Percentiles rank a stretch among this genome's conserved stretches.
Conservation (phyloP, 495 filamentous ascomycete genomes). For the Penicillium waksmanii region DNA sequence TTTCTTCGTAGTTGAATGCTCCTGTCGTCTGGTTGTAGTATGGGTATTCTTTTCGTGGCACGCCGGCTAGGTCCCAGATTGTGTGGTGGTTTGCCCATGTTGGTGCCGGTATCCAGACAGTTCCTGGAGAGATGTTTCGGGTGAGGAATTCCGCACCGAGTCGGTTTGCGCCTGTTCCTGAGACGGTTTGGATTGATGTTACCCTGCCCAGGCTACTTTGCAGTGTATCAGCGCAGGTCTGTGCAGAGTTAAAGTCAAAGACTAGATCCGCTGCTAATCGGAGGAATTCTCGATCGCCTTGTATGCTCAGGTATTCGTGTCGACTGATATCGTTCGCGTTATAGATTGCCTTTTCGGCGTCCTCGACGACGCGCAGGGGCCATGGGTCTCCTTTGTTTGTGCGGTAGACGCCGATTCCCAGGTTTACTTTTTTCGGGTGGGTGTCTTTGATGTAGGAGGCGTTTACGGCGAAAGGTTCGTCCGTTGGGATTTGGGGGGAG, state of each 20-base stretch:
- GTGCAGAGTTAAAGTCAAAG: constrained; percentile 16
- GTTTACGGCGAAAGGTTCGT: constrained; percentile 32
- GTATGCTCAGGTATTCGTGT: constrained; percentile 25
- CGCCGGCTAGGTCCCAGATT: constrained; percentile 22
- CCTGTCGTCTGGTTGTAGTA: constrained; percentile 21
- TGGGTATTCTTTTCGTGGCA: constrained; percentile 24
- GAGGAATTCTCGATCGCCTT: constrained; percentile 19
- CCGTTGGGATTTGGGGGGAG: constrained; percentile 23
- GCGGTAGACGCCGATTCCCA: constrained; percentile 39
- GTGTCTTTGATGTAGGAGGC: constrained; percentile 25
- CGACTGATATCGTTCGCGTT: constrained; percentile 9
- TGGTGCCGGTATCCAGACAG: constrained; percentile 25
- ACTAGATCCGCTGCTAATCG: constrained; percentile 14
- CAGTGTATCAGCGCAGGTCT: background rate
- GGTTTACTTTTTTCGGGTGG: constrained; percentile 35
- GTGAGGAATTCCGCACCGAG: constrained; percentile 76
- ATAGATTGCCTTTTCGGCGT: constrained; percentile 27
- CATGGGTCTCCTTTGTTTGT: constrained; percentile 41
- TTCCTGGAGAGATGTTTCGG: constrained; percentile 9
- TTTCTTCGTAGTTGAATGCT: constrained; percentile 12
- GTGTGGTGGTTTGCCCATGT: constrained; percentile 34
- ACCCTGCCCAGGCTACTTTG: background rate
- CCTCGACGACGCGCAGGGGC: constrained; percentile 34
- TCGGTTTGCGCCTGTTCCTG: constrained; percentile 80
- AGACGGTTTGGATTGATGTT: constrained; percentile 63